A percentile compares a stretch with the other conserved stretches of the same genome.
Evolutionary conservation across 2,329 filamentous ascomycete genomes (phyloP).

Genomic region (Sporothrix brunneoviolacea): DNA sequence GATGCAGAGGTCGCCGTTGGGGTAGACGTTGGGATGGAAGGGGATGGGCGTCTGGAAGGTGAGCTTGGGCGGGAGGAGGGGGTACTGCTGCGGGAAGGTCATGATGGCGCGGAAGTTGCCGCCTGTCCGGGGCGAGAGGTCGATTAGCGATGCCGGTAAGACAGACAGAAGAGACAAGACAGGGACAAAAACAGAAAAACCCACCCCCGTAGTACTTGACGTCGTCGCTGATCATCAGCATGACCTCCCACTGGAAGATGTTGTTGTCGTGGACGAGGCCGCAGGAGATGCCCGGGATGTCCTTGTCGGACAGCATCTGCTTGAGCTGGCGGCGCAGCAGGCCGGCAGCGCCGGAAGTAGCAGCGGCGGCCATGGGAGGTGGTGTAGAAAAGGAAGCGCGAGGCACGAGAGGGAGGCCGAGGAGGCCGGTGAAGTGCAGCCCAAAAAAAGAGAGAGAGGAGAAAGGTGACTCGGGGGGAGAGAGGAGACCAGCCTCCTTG

Average conservation of each 20-base stretch:
- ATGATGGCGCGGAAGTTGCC: slow-evolving; percentile 87
- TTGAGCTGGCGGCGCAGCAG: slow-evolving; percentile 83
- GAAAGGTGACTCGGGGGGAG: too few relatives aligned
- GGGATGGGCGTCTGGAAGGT: slow-evolving; percentile 76
- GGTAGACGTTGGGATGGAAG: slow-evolving; percentile 94
- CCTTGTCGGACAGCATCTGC: slow-evolving; percentile 85
- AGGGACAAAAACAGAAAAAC: slow-evolving; percentile 25
- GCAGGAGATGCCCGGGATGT: slow-evolving; percentile 90
- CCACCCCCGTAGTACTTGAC: slow-evolving; percentile 88
- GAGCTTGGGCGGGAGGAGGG: slow-evolving; percentile 79
- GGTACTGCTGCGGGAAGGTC: slow-evolving; percentile 78
- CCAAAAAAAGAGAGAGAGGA: too few relatives aligned
- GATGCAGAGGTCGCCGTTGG: slow-evolving; percentile 84
- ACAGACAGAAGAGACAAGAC: too few relatives aligned
- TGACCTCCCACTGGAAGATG: slow-evolving; percentile 96
- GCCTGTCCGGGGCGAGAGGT: too few relatives aligned
- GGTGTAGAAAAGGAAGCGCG: not conserved
- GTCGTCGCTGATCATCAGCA: slow-evolving; percentile 96
- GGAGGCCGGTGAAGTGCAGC: not conserved
- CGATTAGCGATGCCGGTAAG: too few relatives aligned
- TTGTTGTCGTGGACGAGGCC: slow-evolving; percentile 79
- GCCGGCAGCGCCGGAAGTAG: slow-evolving; percentile 38
- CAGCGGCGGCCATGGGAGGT: slow-evolving; percentile 10
- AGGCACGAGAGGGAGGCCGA: not conserved
- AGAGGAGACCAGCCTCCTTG: too few relatives aligned